A percentile compares a stretch with the other conserved stretches of the same genome.
phyloP scores from a whole-genome alignment of 768 basidiomycete genomes.

The Symmetrospora coprosmae region DNA sequence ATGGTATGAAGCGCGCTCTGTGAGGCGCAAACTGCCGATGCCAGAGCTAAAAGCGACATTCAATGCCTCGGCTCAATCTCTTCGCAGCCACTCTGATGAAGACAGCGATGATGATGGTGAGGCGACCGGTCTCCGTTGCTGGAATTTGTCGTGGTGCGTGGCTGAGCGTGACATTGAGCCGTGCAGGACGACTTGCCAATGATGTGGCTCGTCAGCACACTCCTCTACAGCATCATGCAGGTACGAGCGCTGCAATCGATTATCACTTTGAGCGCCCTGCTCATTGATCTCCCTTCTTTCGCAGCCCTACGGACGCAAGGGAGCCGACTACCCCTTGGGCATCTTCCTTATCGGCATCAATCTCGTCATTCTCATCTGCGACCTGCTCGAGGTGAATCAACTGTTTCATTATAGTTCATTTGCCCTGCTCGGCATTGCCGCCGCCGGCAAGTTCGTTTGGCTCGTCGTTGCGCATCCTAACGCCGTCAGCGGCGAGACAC shows the following conservation, averaged over 20 bases:
- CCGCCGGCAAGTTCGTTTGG: conserved; percentile 2
- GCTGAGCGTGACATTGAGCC: too few relatives aligned
- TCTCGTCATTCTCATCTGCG: not conserved
- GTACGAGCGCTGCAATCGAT: not conserved
- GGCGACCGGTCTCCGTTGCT: too few relatives aligned
- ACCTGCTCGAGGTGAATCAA: not conserved
- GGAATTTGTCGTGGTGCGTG: too few relatives aligned
- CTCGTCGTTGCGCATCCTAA: not conserved
- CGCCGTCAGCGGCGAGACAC: not conserved
- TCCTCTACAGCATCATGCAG: conserved; percentile 9
- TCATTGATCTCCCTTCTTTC: not conserved
- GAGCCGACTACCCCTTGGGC: not conserved
- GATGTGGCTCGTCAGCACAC: conserved; percentile 20
- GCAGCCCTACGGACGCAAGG: not conserved
- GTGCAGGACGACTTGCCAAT: conserved; percentile 15
- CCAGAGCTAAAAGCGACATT: not conserved
- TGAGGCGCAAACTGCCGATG: not conserved
- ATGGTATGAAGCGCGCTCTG: not conserved
- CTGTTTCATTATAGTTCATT: conserved; percentile 1
- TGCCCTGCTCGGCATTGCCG: not conserved
- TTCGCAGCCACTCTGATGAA: conserved; percentile 2
- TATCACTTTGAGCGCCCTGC: not conserved
- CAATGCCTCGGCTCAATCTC: not conserved
- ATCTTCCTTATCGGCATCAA: not conserved
- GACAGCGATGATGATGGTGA: conserved; percentile 11